These are phyloP conservation scores for Immersiporthe knoxdaviesiana DNA, from an alignment of 2,329 filamentous ascomycete species.

Conservation along the genomic window DNA sequence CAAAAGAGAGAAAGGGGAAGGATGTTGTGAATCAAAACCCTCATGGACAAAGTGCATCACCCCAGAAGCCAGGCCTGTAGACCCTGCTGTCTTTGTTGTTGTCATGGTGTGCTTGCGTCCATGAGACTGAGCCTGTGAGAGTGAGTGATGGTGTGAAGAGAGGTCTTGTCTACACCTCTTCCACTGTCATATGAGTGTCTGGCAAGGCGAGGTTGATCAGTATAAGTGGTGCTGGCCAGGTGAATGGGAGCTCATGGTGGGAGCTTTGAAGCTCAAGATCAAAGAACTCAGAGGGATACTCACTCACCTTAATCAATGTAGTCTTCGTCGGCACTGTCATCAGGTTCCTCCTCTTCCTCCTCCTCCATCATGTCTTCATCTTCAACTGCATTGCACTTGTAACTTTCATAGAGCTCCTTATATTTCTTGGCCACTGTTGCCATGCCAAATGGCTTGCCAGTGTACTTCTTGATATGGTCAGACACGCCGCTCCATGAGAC, in stretches of 20 bases:
- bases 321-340: not conserved
- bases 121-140: not conserved
- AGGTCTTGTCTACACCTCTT: too few species aligned
- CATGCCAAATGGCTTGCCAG: conserved; percentile 15
- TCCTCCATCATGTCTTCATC: too few species aligned
- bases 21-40: too few species aligned
- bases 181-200: not conserved
- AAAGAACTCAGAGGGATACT: too few species aligned
- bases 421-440: conserved; percentile 13
- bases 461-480: not conserved
- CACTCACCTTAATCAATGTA: not conserved
- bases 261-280: too few species aligned
- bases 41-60: too few species aligned
- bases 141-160: not conserved
- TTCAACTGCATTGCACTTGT: too few species aligned
- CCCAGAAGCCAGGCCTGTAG: too few species aligned
- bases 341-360: not conserved
- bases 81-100: not conserved
- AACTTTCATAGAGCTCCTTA: not conserved
- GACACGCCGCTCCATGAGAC: conserved; percentile 2
- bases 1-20: too few species aligned
- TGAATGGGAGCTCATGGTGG: too few species aligned
- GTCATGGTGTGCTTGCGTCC: not conserved
- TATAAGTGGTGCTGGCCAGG: not conserved
- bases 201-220: not conserved